Percentiles rank a stretch among this genome's conserved stretches.
Evolutionary conservation across 345 rosid genomes (phyloP).

Genomic region (Syzygium grande): DNA sequence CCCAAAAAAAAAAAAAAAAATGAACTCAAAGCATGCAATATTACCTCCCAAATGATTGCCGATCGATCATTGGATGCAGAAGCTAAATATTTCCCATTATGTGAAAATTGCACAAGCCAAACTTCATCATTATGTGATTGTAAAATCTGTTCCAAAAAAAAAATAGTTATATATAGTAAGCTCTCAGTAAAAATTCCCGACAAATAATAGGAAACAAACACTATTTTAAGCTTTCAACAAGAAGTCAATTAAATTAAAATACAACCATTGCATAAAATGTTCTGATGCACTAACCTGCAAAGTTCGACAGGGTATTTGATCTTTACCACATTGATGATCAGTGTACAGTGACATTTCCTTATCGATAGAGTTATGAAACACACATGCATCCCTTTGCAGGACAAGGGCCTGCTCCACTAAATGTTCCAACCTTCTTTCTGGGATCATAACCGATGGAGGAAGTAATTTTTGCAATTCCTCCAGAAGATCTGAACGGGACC

Average conservation of each 20-base stretch:
- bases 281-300: conserved; percentile 38
- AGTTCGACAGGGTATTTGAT: conserved; percentile 50
- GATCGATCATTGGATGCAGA: conserved; percentile 49
- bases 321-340: conserved; percentile 61
- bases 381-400: conserved; percentile 45
- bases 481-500: conserved; percentile 35
- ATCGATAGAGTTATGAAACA: conserved; percentile 47
- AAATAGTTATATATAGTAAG: not conserved
- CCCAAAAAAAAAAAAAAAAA: too few relatives aligned
- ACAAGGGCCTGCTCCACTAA: conserved; percentile 60
- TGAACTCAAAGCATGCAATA: not conserved
- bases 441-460: conserved; percentile 45
- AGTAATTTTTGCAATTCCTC: conserved; percentile 50
- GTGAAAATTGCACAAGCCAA: conserved; percentile 69
- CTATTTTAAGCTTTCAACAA: not conserved
- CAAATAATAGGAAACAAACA: not conserved
- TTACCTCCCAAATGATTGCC: conserved; percentile 68
- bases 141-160: conserved; percentile 27
- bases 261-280: not conserved
- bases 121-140: conserved; percentile 57
- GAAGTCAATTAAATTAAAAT: not conserved
- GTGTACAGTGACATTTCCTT: conserved; percentile 48
- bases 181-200: not conserved
- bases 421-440: conserved; percentile 59
- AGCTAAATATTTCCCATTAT: conserved; percentile 57